A percentile compares a stretch with the other conserved stretches of the same genome.
phyloP scores from a whole-genome alignment of 805 yeast species.

The Torulaspora microellipsoides region DNA sequence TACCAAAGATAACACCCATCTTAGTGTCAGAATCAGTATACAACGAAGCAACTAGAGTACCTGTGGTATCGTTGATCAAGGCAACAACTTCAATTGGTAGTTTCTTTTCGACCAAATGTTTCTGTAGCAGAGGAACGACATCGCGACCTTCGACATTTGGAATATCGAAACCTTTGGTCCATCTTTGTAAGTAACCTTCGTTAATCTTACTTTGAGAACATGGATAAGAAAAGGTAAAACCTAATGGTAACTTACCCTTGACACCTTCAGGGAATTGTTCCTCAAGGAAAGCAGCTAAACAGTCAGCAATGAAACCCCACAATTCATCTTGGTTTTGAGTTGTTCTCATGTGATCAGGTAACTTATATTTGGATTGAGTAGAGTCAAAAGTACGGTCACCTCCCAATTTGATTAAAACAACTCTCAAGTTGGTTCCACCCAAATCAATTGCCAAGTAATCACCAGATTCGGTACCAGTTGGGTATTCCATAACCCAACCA shows the following conservation, averaged over 20 bases:
- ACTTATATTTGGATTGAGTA: conserved; percentile 76
- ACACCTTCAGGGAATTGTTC: conserved; percentile 69
- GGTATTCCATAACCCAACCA: conserved; percentile 92
- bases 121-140: conserved; percentile 87
- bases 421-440: conserved; percentile 97
- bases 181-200: conserved; percentile 82
- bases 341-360: conserved; percentile 75
- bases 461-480: conserved; percentile 89
- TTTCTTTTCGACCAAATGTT: conserved; percentile 55
- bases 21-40: conserved; percentile 83
- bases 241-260: conserved; percentile 62
- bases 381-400: conserved; percentile 85
- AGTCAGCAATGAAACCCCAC: conserved; percentile 82
- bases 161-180: conserved; percentile 98
- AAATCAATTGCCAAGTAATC: conserved; percentile 88
- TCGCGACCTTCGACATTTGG: conserved; percentile 90
- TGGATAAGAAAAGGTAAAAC: conserved; percentile 95
- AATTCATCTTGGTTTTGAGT: conserved; percentile 64
- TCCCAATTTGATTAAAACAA: conserved; percentile 75
- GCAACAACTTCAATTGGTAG: conserved; percentile 88
- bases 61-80: conserved; percentile 93
- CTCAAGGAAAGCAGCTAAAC: conserved; percentile 63
- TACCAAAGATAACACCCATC: conserved; percentile 96
- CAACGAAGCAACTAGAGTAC: conserved; percentile 92
- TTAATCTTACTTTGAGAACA: conserved; percentile 78